Conservation (phyloP, 2,329 filamentous ascomycete genomes). For the Nigrospora osmanthi region DNA sequence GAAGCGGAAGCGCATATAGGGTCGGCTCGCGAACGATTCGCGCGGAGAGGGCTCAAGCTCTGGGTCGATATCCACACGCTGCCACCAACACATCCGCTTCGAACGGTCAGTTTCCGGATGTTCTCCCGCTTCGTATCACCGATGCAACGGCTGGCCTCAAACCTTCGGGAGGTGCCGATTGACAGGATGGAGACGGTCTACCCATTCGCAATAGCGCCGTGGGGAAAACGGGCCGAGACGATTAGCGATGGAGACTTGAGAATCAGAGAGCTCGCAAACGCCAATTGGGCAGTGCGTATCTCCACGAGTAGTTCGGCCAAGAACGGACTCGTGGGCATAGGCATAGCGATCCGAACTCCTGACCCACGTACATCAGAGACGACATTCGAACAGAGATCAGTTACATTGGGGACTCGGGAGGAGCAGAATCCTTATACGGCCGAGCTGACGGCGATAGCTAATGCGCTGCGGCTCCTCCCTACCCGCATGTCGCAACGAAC, state of each 20-base stretch:
- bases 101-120: constrained; percentile 1
- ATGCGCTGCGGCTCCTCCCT: background rate
- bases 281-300: background rate
- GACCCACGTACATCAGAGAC: background rate
- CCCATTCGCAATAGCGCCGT: constrained; percentile 2
- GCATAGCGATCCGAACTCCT: background rate
- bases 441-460: constrained; percentile 1
- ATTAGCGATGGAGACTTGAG: background rate
- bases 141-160: constrained; percentile 6
- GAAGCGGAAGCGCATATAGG: constrained; percentile 13
- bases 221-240: background rate
- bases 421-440: constrained; percentile 5
- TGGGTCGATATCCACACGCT: constrained; percentile 11
- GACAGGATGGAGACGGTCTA: constrained; percentile 5
- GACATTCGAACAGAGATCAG: background rate
- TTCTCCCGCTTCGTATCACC: constrained; percentile 5
- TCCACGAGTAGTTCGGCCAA: background rate
- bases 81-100: constrained; percentile 9
- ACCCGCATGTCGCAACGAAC: background rate
- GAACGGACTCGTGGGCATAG: background rate
- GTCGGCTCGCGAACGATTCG: constrained; percentile 5
- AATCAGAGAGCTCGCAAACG: background rate
- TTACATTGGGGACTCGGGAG: background rate
- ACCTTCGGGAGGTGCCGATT: background rate
- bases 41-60: constrained; percentile 7